Conservation (phyloP, 1,139 yeast genomes). For the Yamadazyma siamensis region DNA sequence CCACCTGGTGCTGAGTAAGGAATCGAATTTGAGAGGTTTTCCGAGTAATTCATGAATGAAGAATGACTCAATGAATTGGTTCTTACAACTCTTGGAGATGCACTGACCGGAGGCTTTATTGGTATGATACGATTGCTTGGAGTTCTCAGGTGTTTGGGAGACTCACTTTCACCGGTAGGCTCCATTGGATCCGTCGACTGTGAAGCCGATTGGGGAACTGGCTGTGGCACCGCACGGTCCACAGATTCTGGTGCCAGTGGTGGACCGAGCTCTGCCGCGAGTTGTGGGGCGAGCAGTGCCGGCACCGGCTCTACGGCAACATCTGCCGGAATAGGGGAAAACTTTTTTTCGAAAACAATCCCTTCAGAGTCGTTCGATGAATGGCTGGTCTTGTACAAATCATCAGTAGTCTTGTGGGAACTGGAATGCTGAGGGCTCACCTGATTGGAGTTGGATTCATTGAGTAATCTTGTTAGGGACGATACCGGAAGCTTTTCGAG, state of each 20-base stretch:
- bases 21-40: slow-evolving; percentile 57
- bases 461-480: slow-evolving; percentile 42
- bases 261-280: no score
- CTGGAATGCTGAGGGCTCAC: slow-evolving; percentile 25
- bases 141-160: no score
- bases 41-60: slow-evolving; percentile 34
- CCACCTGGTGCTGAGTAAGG: slow-evolving; percentile 77
- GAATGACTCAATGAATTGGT: slow-evolving; percentile 46
- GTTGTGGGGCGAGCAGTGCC: no score
- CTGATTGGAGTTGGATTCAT: slow-evolving; percentile 31
- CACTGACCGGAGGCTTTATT: slow-evolving; percentile 23
- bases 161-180: no score
- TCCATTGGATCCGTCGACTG: no score
- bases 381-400: slow-evolving; percentile 10
- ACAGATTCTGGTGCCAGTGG: no score
- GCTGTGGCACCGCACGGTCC: no score
- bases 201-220: no score
- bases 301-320: no score
- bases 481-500: slow-evolving; percentile 15
- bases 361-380: slow-evolving; percentile 16
- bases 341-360: slow-evolving; percentile 17
- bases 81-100: slow-evolving; percentile 40
- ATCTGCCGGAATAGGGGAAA: no score
- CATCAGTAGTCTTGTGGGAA: slow-evolving; percentile 20
- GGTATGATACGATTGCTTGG: slow-evolving; percentile 16